Evolutionary conservation across 352 stramenopile species (phyloP).

Genomic region (Pythium folliculosum): DNA sequence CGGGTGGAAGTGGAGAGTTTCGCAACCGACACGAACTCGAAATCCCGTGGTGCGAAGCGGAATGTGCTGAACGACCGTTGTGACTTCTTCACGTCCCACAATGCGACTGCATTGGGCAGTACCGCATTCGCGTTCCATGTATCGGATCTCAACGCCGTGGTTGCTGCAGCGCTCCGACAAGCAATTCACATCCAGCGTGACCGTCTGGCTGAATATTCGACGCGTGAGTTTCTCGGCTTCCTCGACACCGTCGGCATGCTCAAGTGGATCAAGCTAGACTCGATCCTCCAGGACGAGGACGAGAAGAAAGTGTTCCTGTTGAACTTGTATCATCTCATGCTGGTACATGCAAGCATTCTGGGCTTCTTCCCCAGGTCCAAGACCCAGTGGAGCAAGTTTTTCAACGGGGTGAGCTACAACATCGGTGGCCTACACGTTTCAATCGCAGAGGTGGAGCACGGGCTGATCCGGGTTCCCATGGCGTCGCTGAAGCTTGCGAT

Average conservation of each 20-base stretch:
- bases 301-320: slow-evolving; percentile 49
- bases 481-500: slow-evolving; percentile 38
- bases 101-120: not conserved
- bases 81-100: slow-evolving; percentile 26
- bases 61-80: slow-evolving; percentile 54
- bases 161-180: slow-evolving; percentile 18
- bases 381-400: slow-evolving; percentile 58
- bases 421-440: slow-evolving; percentile 47
- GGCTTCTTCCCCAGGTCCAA: slow-evolving; percentile 48
- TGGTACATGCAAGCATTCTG: slow-evolving; percentile 47
- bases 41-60: slow-evolving; percentile 30
- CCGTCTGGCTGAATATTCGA: slow-evolving; percentile 30
- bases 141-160: slow-evolving; percentile 25
- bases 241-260: slow-evolving; percentile 37
- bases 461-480: slow-evolving; percentile 49
- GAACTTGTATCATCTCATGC: slow-evolving; percentile 60
- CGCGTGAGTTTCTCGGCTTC: slow-evolving; percentile 39
- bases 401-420: slow-evolving; percentile 57
- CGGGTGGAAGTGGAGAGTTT: slow-evolving; percentile 31
- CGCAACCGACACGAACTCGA: slow-evolving; percentile 13
- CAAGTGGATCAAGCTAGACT: slow-evolving; percentile 32
- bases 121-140: not conserved
- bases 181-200: slow-evolving; percentile 29
- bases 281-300: slow-evolving; percentile 24
- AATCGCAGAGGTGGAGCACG: slow-evolving; percentile 61